A percentile compares a stretch with the other conserved stretches of the same genome.
Conservation (phyloP, 1,139 yeast species). For the Debaryomyces sp. region DNA sequence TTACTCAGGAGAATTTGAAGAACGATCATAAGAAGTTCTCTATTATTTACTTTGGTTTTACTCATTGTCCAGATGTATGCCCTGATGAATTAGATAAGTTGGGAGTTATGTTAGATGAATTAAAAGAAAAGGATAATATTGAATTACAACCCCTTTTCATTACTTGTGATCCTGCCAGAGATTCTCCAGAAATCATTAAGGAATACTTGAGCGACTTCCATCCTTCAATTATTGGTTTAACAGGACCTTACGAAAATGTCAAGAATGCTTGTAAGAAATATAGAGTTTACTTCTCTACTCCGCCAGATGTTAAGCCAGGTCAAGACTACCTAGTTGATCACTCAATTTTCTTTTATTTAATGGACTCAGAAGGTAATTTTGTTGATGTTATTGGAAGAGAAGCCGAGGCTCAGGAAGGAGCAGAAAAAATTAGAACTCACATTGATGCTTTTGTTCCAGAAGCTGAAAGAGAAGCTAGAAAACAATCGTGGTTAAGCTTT, state of each 20-base stretch:
- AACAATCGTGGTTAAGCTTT: slow-evolving; percentile 58
- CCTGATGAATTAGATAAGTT: slow-evolving; percentile 96
- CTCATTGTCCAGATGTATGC: slow-evolving; percentile 97
- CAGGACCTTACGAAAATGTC: slow-evolving; percentile 86
- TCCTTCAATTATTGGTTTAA: slow-evolving; percentile 82
- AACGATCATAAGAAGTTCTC: slow-evolving; percentile 67
- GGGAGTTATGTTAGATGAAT: slow-evolving; percentile 71
- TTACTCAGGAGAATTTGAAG: slow-evolving; percentile 74
- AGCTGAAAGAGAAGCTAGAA: slow-evolving; percentile 60
- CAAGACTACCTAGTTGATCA: slow-evolving; percentile 97
- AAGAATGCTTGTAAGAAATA: slow-evolving; percentile 83
- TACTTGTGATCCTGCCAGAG: slow-evolving; percentile 96
- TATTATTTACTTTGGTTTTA: slow-evolving; percentile 88
- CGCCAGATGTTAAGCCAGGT: slow-evolving; percentile 89
- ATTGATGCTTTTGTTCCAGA: slow-evolving; percentile 76
- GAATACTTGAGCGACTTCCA: slow-evolving; percentile 86
- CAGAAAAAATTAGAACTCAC: slow-evolving; percentile 75
- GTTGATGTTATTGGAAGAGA: slow-evolving; percentile 94
- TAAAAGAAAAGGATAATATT: slow-evolving; percentile 57
- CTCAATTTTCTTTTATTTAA: slow-evolving; percentile 90
- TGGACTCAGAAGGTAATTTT: slow-evolving; percentile 96
- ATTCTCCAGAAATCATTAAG: slow-evolving; percentile 78
- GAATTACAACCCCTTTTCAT: slow-evolving; percentile 83
- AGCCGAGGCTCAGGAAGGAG: slow-evolving; percentile 77
- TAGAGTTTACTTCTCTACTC: slow-evolving; percentile 94